A percentile compares a stretch with the other conserved stretches of the same genome.
Evolutionary conservation across 2,329 filamentous ascomycete genomes (phyloP).

Genomic region (Fusarium circinatum): DNA sequence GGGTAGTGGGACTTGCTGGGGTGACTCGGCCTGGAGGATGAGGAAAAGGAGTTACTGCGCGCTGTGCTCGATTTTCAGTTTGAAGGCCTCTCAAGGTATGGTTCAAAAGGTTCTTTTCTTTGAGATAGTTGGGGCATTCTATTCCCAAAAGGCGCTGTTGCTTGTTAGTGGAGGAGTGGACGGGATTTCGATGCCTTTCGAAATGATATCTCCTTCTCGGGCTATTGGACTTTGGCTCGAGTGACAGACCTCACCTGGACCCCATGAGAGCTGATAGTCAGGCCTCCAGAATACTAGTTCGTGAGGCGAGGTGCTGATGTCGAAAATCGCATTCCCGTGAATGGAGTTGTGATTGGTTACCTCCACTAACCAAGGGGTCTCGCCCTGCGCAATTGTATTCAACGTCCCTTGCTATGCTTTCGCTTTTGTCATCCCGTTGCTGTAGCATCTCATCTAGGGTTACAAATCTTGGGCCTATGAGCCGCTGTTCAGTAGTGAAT

Average conservation of each 20-base stretch:
- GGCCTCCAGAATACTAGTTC: background rate
- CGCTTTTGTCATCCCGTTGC: background rate
- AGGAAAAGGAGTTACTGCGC: background rate
- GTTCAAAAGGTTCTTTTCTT: background rate
- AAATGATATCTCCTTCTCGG: background rate
- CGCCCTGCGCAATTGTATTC: too few species aligned
- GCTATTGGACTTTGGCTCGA: background rate
- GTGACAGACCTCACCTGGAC: accelerated
- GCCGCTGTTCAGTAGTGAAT: too few species aligned
- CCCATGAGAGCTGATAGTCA: background rate
- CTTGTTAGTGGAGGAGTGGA: background rate
- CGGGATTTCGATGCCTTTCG: background rate
- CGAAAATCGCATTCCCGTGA: background rate
- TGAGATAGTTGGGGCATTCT: background rate
- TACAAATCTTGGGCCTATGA: too few species aligned
- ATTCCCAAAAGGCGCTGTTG: background rate
- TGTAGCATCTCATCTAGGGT: too few species aligned
- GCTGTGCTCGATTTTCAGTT: background rate
- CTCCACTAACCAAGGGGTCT: too few species aligned
- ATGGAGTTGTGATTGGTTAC: too few species aligned
- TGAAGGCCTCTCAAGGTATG: too few species aligned
- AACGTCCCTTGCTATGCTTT: background rate
- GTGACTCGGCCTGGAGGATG: background rate
- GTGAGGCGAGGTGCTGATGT: background rate
- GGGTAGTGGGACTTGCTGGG: accelerated